Evolutionary conservation across 164 flowering plant species (phyloP), one percentile per base, ranked within the genome.

Genomic region (Warburgia ugandensis): DNA sequence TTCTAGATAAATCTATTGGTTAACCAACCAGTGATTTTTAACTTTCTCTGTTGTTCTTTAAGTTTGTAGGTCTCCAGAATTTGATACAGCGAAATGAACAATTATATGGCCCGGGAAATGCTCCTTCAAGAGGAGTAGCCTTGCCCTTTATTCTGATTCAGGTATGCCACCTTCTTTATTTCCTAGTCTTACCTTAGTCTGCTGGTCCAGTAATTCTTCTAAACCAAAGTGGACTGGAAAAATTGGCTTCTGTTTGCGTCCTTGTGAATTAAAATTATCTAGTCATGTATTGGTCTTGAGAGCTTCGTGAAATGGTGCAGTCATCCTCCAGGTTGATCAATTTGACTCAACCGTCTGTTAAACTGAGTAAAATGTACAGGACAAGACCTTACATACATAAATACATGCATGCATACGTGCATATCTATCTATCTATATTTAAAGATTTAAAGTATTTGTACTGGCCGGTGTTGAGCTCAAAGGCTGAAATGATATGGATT

Each of bases 71-170:
- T 40, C 90, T 83, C 62, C 94, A 83, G 54, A 85, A 81, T 66
- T 67, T 92, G 53, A 73, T 85, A 63, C 79, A 76, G 25, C 75
- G 95, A 48, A 92, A 92, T 68, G 91, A 92, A 66, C 84, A 80
- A 56, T 48, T 84, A 43, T 86, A 77, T 63, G 66, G 77, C 57
- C 73, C 94, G 6, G 95, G 81, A 59, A 74, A 84, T 77, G 72
- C 82, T 62, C 95, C 95, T 14, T 71, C 65, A 45, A 89, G 94
- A 19, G 98, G 95, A 25, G 95, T 92, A 60, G 77, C 95, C 29
- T 76, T 92, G 57, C 99, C 99, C 21, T 92, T 92, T 66, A 88
- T 92, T 50, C 71, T 92, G 61, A 88, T 92, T 54, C 96, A 88
- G 95, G 99, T 92, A 72, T 21, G 39, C 9, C 26, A 8, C 16